Evolutionary conservation across 2,329 filamentous ascomycete genomes (phyloP).

Genomic region (Colletotrichum nymphaeae): DNA sequence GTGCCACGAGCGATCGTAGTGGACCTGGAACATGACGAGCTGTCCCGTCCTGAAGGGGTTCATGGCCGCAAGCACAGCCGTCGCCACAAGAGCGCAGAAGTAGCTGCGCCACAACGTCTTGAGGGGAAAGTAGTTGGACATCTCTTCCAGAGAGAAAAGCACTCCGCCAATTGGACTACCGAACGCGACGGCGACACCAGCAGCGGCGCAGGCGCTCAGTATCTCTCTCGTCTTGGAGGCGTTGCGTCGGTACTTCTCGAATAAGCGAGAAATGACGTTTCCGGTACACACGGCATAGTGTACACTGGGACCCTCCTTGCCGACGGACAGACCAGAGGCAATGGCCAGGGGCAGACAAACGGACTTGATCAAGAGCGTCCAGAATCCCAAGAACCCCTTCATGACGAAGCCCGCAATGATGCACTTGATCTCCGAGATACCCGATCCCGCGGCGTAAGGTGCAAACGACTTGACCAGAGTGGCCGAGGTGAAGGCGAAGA

Average conservation of each 20-base stretch:
- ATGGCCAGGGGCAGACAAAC: slow-evolving; percentile 91
- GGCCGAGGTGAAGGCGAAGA: slow-evolving; percentile 86
- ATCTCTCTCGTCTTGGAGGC: slow-evolving; percentile 96
- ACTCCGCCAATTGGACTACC: slow-evolving; percentile 97
- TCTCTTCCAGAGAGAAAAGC: slow-evolving; percentile 96
- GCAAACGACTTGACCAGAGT: slow-evolving; percentile 90
- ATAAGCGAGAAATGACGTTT: slow-evolving; percentile 93
- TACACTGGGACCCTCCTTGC: slow-evolving; percentile 98
- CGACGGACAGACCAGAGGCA: slow-evolving; percentile 91
- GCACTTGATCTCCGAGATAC: slow-evolving; percentile 99
- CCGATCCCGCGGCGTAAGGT: slow-evolving; percentile 94
- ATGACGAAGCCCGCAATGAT: slow-evolving; percentile 99
- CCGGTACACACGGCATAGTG: slow-evolving; percentile 98
- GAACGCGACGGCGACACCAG: slow-evolving; percentile 95
- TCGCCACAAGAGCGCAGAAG: slow-evolving; percentile 96
- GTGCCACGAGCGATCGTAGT: slow-evolving; percentile 96
- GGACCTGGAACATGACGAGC: slow-evolving; percentile 98
- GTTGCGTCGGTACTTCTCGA: slow-evolving; percentile 91
- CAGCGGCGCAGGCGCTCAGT: slow-evolving; percentile 91
- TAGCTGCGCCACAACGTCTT: slow-evolving; percentile 99
- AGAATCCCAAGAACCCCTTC: slow-evolving; percentile 95
- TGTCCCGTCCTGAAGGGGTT: slow-evolving; percentile 98
- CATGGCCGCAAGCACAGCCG: slow-evolving; percentile 92
- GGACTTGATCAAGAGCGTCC: slow-evolving; percentile 94
- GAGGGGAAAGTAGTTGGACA: slow-evolving; percentile 95